Evolutionary conservation across 2,329 filamentous ascomycete genomes (phyloP).

Genomic region (Myriosclerotinia duriaeana): DNA sequence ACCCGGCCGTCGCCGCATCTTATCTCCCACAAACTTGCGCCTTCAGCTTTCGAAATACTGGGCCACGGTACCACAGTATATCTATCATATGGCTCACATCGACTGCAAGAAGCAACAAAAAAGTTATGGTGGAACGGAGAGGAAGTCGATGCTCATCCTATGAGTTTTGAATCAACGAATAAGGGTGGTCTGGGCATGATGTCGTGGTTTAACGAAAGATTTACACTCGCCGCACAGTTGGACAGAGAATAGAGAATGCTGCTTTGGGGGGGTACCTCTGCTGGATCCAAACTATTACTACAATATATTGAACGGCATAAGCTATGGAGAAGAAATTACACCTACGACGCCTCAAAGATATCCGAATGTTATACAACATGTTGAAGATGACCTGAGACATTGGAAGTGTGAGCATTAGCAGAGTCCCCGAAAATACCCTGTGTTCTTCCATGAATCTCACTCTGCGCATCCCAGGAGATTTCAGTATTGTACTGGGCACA

Average conservation of each 20-base stretch:
- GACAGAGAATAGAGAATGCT: not conserved
- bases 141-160: too few species aligned
- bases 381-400: conserved; percentile 3
- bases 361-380: not conserved
- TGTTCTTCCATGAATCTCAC: not conserved
- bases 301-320: not conserved
- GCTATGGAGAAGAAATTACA: not conserved
- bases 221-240: not conserved
- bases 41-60: too few species aligned
- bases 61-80: too few species aligned
- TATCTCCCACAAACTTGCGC: not conserved
- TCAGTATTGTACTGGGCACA: too few species aligned
- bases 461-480: not conserved
- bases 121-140: not conserved
- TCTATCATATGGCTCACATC: too few species aligned
- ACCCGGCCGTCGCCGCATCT: not conserved
- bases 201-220: too few species aligned
- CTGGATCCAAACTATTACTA: not conserved
- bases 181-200: not conserved
- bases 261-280: not conserved
- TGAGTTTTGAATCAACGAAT: not conserved
- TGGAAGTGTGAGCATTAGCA: not conserved
- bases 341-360: not conserved
- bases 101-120: not conserved
- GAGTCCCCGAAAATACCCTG: not conserved